Percentiles rank a stretch among this genome's conserved stretches.
phyloP scores from a whole-genome alignment of 495 filamentous ascomycete genomes.

The Penicillium daleae region DNA sequence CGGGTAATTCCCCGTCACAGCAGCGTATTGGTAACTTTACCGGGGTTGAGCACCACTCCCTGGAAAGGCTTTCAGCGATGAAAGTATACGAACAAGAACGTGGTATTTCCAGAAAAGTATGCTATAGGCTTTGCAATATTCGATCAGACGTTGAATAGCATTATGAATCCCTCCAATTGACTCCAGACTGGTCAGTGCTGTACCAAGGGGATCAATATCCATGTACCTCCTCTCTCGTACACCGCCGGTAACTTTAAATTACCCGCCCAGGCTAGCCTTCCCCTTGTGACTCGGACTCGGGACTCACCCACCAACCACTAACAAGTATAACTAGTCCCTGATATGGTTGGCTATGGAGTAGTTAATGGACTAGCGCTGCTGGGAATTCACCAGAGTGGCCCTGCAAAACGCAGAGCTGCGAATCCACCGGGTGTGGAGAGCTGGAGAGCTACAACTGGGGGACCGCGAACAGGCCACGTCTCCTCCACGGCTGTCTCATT shows the following conservation, averaged over 20 bases:
- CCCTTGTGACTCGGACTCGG: constrained; percentile 8
- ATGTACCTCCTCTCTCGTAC: not conserved
- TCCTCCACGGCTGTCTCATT: constrained; percentile 22
- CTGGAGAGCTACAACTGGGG: constrained; percentile 7
- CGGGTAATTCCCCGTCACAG: not conserved
- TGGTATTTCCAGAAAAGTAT: no score
- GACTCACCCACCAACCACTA: constrained; percentile 6
- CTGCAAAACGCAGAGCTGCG: not conserved
- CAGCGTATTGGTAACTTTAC: not conserved
- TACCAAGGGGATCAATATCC: not conserved
- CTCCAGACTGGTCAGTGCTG: not conserved
- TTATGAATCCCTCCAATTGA: not conserved
- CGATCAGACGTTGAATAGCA: not conserved
- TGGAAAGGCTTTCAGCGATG: not conserved
- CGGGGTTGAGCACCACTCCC: not conserved
- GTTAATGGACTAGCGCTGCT: not conserved
- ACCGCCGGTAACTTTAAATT: not conserved
- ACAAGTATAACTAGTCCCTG: not conserved
- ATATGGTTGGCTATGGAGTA: not conserved
- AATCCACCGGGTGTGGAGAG: constrained; percentile 5
- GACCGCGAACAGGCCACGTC: constrained; percentile 37
- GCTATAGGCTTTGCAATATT: no score
- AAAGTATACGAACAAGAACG: not conserved
- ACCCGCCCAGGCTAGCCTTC: constrained; percentile 6
- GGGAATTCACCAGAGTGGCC: not conserved